Conservation (phyloP, 192 early-diverging fungal species). For the Rhizophagus prolifer region DNA sequence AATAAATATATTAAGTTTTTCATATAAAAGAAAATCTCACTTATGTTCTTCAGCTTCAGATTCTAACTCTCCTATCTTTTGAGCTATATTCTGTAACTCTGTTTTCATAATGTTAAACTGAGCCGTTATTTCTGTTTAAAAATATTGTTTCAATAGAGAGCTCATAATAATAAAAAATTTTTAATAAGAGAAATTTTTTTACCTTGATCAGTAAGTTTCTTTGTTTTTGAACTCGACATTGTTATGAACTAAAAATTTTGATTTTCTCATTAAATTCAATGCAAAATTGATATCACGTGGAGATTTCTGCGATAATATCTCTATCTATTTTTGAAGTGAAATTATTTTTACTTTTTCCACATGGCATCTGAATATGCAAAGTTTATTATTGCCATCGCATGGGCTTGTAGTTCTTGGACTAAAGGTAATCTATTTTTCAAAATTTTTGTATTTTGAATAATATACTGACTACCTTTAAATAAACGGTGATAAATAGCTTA, state of each 20-base stretch:
- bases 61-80: slow-evolving; percentile 94
- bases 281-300: background rate
- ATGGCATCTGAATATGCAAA: slow-evolving; percentile 13
- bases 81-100: slow-evolving; percentile 80
- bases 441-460: background rate
- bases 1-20: background rate
- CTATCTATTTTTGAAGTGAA: background rate
- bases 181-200: background rate
- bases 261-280: too few relatives aligned
- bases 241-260: background rate
- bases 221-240: slow-evolving; percentile 3
- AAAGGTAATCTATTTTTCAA: background rate
- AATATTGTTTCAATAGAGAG: background rate
- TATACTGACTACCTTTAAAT: background rate
- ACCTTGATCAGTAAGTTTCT: slow-evolving; percentile 13
- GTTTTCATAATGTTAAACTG: slow-evolving; percentile 64
- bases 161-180: background rate
- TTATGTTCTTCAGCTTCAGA: slow-evolving; percentile 91
- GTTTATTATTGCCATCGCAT: slow-evolving; percentile 16
- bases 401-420: slow-evolving; percentile 27
- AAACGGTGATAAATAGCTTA: slow-evolving; percentile 2
- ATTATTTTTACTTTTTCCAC: background rate
- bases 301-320: background rate
- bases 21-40: slow-evolving; percentile 42
- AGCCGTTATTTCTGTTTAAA: slow-evolving; percentile 46